Conservation (phyloP, 768 basidiomycete species). For the Clitopilus passeckerianus region DNA sequence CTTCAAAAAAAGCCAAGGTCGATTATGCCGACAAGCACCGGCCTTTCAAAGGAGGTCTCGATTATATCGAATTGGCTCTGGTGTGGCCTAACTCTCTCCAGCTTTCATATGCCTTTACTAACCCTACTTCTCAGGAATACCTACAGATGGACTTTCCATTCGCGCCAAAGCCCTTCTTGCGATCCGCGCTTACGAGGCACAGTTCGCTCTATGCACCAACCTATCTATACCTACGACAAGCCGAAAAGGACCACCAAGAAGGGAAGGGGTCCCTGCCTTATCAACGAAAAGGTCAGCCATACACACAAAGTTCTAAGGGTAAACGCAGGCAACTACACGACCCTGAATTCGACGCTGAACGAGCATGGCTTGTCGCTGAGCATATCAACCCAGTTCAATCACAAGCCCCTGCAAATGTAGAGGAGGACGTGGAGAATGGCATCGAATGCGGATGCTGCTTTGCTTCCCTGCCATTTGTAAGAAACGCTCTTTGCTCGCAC, state of each 20-base stretch:
- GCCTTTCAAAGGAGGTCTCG: conserved; percentile 29
- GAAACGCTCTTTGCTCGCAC: conserved; percentile 19
- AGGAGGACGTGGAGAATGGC: conserved; percentile 40
- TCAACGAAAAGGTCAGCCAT: conserved; percentile 22
- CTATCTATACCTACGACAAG: conserved; percentile 39
- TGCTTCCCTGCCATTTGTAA: conserved; percentile 60
- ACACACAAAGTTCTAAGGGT: conserved; percentile 21
- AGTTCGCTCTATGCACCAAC: conserved; percentile 63
- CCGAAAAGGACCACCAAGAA: conserved; percentile 24
- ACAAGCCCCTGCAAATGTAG: conserved; percentile 23
- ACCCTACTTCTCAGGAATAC: conserved; percentile 31
- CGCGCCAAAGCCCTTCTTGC: conserved; percentile 52
- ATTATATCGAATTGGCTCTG: conserved; percentile 49
- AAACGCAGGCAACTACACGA: conserved; percentile 27
- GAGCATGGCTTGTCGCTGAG: conserved; percentile 38
- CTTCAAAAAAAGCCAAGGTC: conserved; percentile 34
- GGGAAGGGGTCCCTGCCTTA: conserved; percentile 27
- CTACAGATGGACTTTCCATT: conserved; percentile 54
- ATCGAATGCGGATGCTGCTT: conserved; percentile 93
- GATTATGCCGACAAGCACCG: conserved; percentile 54
- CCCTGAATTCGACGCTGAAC: conserved; percentile 38
- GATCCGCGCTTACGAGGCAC: conserved; percentile 29
- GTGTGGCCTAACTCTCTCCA: conserved; percentile 28
- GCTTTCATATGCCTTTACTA: conserved; percentile 1
- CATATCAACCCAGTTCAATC: conserved; percentile 4